Evolutionary conservation across 305 asterid genomes (phyloP), one percentile per base, ranked within the genome.

Genomic region (Fraxinus platypoda): DNA sequence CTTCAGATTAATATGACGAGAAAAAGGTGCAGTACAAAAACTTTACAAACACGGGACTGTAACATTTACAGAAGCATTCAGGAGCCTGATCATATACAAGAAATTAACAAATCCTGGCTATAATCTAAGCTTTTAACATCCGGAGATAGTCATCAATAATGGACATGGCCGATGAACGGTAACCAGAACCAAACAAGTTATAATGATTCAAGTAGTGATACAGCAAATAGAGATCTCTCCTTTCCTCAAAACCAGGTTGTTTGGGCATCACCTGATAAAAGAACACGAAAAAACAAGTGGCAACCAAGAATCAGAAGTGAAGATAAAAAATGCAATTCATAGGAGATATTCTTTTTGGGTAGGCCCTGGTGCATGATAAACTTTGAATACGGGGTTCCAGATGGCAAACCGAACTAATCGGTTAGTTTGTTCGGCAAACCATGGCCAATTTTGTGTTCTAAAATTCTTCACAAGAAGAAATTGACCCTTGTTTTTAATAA

Each of bases 191-290:
- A 54, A 96, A 96, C 90, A 96, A 75, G 84, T 96, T 96, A 85
- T 96, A 96, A 84, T 96, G 99, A 87, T 96, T 96, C 83, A 96
- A 83, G 88, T 96, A 96, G 84, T 96, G 99, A 85, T 96, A 94
- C 81, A 96, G 87, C 92, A 84, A 83, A 88, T 94, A 96, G 3
- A 96, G 90, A 81, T 93, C 98, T 85, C 80, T 88, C 90, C 99
- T 93, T 83, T 86, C 25, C 84, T 92, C 98, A 57, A 92, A 93
- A 26, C 98, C 98, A 1, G 87, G 85, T 76, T 95, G 97, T 81
- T 88, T 89, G 12, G 98, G 98, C 98, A 94, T 92, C 88, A 94
- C 98, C 99, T 95, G 88, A 81, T 26, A 70, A 72, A 33, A 26
- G 6, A 77, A 68, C 62, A 74, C 35, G 84, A 17, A 80, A 11